Evolutionary conservation across 345 rosid genomes (phyloP).

Genomic region (Linum lewisii): DNA sequence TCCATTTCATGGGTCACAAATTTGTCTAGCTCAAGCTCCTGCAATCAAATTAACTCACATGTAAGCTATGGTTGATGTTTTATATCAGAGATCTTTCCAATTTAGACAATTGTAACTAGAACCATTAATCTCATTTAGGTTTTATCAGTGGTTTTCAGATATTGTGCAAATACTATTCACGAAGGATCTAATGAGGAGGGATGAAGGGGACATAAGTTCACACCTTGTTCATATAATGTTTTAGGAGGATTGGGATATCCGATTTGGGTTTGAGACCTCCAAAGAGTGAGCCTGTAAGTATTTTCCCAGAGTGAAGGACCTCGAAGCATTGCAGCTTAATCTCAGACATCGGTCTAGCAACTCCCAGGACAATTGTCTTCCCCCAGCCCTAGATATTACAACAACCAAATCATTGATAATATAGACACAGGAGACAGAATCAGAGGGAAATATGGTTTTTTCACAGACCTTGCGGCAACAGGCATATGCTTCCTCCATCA

Average conservation of each 20-base stretch:
- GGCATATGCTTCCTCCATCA: slow-evolving; percentile 62
- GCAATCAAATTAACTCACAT: background rate
- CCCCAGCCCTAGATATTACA: slow-evolving; percentile 74
- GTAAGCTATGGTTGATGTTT: too few relatives aligned
- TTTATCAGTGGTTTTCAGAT: too few relatives aligned
- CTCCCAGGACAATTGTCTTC: slow-evolving; percentile 68
- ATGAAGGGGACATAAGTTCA: background rate
- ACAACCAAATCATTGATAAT: background rate
- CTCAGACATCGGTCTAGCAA: slow-evolving; percentile 55
- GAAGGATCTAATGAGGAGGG: background rate
- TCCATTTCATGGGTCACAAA: slow-evolving; percentile 1
- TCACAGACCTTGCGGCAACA: slow-evolving; percentile 51
- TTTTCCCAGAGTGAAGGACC: slow-evolving; percentile 51
- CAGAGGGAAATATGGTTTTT: background rate
- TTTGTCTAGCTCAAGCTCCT: background rate
- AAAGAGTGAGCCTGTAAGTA: slow-evolving; percentile 49
- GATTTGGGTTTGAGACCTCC: slow-evolving; percentile 84
- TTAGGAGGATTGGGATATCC: slow-evolving; percentile 65
- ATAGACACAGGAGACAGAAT: background rate
- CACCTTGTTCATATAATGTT: slow-evolving; percentile 57
- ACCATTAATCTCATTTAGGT: too few relatives aligned
- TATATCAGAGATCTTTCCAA: too few relatives aligned
- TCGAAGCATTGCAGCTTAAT: slow-evolving; percentile 39
- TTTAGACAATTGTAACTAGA: too few relatives aligned
- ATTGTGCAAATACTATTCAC: too few relatives aligned